Conservation (phyloP, 169 alveolate genomes). For the Plasmodium inui region DNA sequence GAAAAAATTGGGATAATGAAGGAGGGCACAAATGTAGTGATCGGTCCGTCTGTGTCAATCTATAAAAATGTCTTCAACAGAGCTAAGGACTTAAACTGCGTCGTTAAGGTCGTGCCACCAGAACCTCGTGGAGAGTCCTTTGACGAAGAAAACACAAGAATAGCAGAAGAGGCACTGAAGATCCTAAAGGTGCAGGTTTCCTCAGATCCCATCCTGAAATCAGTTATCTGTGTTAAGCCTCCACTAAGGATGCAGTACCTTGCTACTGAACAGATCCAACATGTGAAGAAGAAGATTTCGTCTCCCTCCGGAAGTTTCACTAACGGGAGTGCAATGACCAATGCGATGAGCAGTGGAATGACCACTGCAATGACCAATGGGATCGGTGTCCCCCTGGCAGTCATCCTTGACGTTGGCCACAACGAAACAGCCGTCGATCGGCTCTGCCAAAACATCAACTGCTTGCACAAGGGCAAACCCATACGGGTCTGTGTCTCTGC, state of each 20-base stretch:
- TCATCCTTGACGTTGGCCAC: conserved; percentile 91
- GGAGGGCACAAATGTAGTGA: conserved; percentile 81
- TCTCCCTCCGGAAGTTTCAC: neutral
- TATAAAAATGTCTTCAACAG: conserved; percentile 75
- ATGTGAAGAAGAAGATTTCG: conserved; percentile 1
- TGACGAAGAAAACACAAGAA: conserved; percentile 82
- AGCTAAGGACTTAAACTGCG: conserved; percentile 65
- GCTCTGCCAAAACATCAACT: conserved; percentile 78
- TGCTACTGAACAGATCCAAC: conserved; percentile 67
- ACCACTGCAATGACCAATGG: no score
- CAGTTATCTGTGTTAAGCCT: conserved; percentile 76
- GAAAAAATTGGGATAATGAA: conserved; percentile 94
- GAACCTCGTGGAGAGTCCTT: conserved; percentile 75
- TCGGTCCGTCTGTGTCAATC: conserved; percentile 89
- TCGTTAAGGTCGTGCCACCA: conserved; percentile 30
- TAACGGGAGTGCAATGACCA: neutral
- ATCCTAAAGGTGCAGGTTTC: conserved; percentile 21
- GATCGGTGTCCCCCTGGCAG: conserved; percentile 66
- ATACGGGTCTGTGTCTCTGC: conserved; percentile 48
- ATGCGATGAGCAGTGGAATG: no score
- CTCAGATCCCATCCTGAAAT: conserved; percentile 21
- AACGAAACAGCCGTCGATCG: conserved; percentile 89
- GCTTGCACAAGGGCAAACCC: conserved; percentile 34
- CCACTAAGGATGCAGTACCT: conserved; percentile 80
- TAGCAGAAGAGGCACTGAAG: conserved; percentile 73